Evolutionary conservation across 345 rosid species (phyloP).

Genomic region (Pugionium cornutum): DNA sequence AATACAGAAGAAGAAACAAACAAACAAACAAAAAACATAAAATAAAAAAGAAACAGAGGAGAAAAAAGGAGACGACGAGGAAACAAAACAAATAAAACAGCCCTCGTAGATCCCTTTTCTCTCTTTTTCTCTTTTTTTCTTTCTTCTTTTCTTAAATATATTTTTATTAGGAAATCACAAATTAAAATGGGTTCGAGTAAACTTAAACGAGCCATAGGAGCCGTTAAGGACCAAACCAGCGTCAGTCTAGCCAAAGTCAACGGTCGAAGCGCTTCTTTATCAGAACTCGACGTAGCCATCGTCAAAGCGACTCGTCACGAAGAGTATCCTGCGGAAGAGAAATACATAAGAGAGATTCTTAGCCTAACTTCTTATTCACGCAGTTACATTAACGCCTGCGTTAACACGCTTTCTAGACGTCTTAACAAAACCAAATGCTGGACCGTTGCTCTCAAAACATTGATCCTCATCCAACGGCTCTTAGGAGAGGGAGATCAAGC

Average conservation of each 20-base stretch:
- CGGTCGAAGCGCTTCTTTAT: constrained; percentile 57
- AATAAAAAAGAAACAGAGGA: constrained; percentile 28
- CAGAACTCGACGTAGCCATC: constrained; percentile 82
- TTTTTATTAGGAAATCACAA: not conserved
- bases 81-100: constrained; percentile 27
- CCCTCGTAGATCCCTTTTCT: constrained; percentile 41
- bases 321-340: constrained; percentile 81
- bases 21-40: constrained; percentile 3
- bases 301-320: constrained; percentile 91
- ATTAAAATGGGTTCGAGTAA: constrained; percentile 67
- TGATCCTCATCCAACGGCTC: constrained; percentile 65
- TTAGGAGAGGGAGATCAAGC: constrained; percentile 67
- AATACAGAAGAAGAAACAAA: constrained; percentile 11
- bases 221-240: constrained; percentile 88
- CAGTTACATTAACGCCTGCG: constrained; percentile 54
- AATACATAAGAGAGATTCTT: constrained; percentile 68
- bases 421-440: constrained; percentile 83
- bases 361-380: constrained; percentile 74
- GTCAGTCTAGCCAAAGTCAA: constrained; percentile 82
- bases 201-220: constrained; percentile 71
- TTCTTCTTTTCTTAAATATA: not conserved
- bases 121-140: constrained; percentile 33
- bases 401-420: constrained; percentile 57
- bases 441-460: constrained; percentile 84
- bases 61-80: constrained; percentile 43